Evolutionary conservation across 2,329 filamentous ascomycete genomes (phyloP).

Genomic region (Chaetomiaceae sp.): DNA sequence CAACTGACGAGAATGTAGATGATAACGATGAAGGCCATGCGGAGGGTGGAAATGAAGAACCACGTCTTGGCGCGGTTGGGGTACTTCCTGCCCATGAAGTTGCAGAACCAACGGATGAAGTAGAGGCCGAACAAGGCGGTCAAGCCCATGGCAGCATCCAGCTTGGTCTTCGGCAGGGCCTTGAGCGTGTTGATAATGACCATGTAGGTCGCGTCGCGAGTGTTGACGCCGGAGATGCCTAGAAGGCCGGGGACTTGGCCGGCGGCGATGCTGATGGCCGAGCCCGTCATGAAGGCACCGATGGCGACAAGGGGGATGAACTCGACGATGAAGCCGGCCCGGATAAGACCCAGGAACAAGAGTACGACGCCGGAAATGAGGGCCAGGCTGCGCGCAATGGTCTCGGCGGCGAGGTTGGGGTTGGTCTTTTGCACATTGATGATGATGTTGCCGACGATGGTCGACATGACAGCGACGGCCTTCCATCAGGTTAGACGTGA

Average conservation of each 20-base stretch:
- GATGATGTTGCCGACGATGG: constrained; percentile 46
- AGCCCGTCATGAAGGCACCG: constrained; percentile 48
- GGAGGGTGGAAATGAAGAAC: constrained; percentile 70
- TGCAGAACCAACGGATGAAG: constrained; percentile 57
- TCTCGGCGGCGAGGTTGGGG: constrained; percentile 34
- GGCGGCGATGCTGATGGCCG: constrained; percentile 47
- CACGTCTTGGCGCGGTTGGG: constrained; percentile 60
- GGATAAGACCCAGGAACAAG: constrained; percentile 42
- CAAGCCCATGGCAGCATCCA: constrained; percentile 71
- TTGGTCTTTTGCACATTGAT: constrained; percentile 34
- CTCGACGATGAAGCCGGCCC: constrained; percentile 49
- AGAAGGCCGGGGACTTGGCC: constrained; percentile 44
- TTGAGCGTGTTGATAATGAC: constrained; percentile 43
- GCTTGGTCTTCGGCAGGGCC: constrained; percentile 38
- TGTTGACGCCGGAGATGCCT: constrained; percentile 40
- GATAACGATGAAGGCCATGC: constrained; percentile 68
- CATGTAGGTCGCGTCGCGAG: constrained; percentile 41
- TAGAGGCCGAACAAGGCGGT: constrained; percentile 64
- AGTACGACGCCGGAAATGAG: constrained; percentile 43
- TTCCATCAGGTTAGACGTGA: constrained; percentile 23
- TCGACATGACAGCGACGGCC: constrained; percentile 53
- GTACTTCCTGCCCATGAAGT: constrained; percentile 54
- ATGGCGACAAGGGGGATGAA: constrained; percentile 49
- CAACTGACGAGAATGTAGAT: constrained; percentile 86
- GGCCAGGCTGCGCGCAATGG: constrained; percentile 42